Evolutionary conservation across 768 basidiomycete genomes (phyloP), one percentile per base, ranked within the genome.

Genomic region (Melanogaster broomeanus): DNA sequence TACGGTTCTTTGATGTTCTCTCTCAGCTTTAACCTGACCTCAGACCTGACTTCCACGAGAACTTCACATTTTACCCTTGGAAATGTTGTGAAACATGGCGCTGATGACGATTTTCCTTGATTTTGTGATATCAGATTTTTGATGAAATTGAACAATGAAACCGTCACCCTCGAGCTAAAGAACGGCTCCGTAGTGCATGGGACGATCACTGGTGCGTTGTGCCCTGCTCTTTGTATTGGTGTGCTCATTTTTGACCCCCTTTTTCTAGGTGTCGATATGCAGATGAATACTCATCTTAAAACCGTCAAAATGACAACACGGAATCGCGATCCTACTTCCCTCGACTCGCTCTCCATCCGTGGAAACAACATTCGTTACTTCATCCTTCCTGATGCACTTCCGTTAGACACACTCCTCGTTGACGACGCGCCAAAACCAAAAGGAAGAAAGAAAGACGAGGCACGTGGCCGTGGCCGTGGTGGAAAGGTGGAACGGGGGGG

Each of bases 131-230:
- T 27, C 66, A 96, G 93, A 72, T 98, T 96, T 77, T 83, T 97
- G 79, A 99, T 98, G 96, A 99, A 98, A 81, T 75, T 99, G 76
- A 96, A 97, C 81, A 98, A 98, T 70, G 96, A 99, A 80, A 95
- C 96, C 57, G 94, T 98, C 61, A 93, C 95, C 56, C 83, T 98
- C 70, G 95, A 99, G 77, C 81, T 99, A 61, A 99, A 99, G 75
- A 98, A 99, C 63, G 97, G 97, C 25, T 92, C 93, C 0, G 75
- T 93, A 45, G 87, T 99, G 15, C 90, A 96, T 64, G 96, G 96
- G 11, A 99, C 96, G 21, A 97, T 98, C 71, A 97, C 93, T 15
- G 95, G 96, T 95, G 55, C 57, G 85, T 69, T 22, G n/a, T 13
- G 42, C 40, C 7, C 7, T 31, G 27, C 15, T 42, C 22, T 4